phyloP scores from a whole-genome alignment of 148 eudicot species.

The Diospyros kaki region DNA sequence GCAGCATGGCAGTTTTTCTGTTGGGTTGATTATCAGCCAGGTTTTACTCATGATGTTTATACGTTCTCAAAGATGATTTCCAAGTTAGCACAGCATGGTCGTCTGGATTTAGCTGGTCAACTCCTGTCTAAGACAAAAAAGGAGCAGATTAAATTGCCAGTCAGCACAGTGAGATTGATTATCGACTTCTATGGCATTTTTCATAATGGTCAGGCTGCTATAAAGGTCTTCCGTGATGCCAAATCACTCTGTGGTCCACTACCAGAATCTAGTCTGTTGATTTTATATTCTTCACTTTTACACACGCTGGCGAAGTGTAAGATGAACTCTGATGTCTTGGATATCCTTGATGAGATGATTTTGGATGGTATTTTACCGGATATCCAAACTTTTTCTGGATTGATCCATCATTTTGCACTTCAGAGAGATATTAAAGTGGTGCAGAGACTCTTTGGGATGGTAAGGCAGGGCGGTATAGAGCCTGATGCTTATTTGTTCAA shows the following conservation, averaged over 20 bases:
- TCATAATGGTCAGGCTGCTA: slow-evolving; percentile 61
- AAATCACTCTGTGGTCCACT: slow-evolving; percentile 46
- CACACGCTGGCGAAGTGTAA: slow-evolving; percentile 71
- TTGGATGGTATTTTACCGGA: slow-evolving; percentile 57
- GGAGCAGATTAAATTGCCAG: slow-evolving; percentile 53
- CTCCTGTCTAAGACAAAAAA: slow-evolving; percentile 43
- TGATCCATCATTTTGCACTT: slow-evolving; percentile 79
- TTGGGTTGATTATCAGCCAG: slow-evolving; percentile 79
- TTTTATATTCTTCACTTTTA: slow-evolving; percentile 72
- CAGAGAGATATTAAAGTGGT: slow-evolving; percentile 67
- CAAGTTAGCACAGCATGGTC: slow-evolving; percentile 58
- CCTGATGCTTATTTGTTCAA: slow-evolving; percentile 75
- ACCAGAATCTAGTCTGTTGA: slow-evolving; percentile 34
- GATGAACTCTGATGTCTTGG: slow-evolving; percentile 46
- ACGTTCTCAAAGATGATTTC: slow-evolving; percentile 59
- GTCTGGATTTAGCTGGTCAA: slow-evolving; percentile 48
- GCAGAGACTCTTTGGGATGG: slow-evolving; percentile 66
- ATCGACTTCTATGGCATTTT: slow-evolving; percentile 70
- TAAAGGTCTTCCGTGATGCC: slow-evolving; percentile 49
- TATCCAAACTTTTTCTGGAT: slow-evolving; percentile 72
- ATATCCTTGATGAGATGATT: slow-evolving; percentile 65
- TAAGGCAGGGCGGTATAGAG: slow-evolving; percentile 55
- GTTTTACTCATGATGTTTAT: slow-evolving; percentile 72
- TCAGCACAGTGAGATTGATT: slow-evolving; percentile 51
- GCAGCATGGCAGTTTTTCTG: slow-evolving; percentile 74